These are phyloP conservation scores for Histomonas meleagridis DNA, from an alignment of 208 protist species.

Conservation along the genomic window DNA sequence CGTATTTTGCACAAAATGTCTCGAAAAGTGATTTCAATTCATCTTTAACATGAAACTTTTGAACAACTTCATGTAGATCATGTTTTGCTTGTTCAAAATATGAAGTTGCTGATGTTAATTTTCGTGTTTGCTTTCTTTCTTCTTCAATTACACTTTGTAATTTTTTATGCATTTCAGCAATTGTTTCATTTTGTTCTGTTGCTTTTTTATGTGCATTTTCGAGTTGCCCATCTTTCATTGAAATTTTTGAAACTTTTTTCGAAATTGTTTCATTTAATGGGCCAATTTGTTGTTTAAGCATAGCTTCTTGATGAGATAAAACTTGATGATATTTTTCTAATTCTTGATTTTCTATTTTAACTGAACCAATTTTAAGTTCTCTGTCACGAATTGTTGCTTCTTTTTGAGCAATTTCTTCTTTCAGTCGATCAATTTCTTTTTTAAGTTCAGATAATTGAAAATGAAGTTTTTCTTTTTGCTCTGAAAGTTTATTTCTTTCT, in stretches of 20 bases:
- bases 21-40: background rate
- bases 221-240: background rate
- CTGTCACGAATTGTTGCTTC: background rate
- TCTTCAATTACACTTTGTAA: background rate
- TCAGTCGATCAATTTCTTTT: background rate
- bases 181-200: background rate
- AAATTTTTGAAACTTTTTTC: background rate
- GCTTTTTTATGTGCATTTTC: slow-evolving; percentile 5
- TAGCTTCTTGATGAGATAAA: slow-evolving; percentile 22
- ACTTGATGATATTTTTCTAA: slow-evolving; percentile 17
- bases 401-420: slow-evolving; percentile 1
- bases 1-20: background rate
- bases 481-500: background rate
- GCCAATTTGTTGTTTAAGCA: background rate
- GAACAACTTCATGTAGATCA: slow-evolving; percentile 16
- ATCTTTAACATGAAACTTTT: slow-evolving; percentile 13
- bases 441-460: background rate
- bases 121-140: background rate
- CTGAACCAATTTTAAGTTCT: background rate
- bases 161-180: background rate
- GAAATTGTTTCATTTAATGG: background rate
- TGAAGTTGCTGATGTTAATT: background rate
- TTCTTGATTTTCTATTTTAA: slow-evolving; percentile 26
- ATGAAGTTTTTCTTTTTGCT: background rate
- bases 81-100: slow-evolving; percentile 30